Evolutionary conservation across 176 grass and related monocot species (phyloP), one percentile per base, ranked within the genome.

Genomic region (Ensete ventricosum): DNA sequence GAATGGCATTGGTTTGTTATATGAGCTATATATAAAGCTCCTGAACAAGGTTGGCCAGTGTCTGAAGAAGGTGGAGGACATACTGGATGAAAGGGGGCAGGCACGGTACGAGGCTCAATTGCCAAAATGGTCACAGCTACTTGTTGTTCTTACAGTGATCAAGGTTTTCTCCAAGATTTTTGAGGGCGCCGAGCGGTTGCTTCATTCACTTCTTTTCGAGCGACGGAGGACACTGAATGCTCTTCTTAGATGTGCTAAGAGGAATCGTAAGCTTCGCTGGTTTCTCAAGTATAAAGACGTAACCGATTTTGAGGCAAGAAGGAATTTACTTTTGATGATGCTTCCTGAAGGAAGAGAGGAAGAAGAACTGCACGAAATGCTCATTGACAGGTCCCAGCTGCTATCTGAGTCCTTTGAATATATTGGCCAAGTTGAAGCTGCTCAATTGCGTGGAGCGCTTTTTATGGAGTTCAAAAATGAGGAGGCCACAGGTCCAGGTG

Each of bases 381-480:
- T 99, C 51, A 99, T 99, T 21, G 96, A 99, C 66, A 77, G 96
- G 11, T 85, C 74, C 0, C 91, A 91, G 65, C 72, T 99, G 59
- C 74, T 99, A 77, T 83, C 87, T 48, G 96, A 99, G 14, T 95
- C 90, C 9, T 99, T 95, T 69, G 87, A 87, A 72, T 99, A 99
- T 78, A 91, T 99, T 9, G 78, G 78, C 11, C 86, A 80, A 50
- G 88, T 85, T 19, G 82, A 64, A 24, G 53, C 87, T 49, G 79
- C 3, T 69, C 83, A 88, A 62, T 81, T 99, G 80, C 96, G 58
- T 16, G 82, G 88, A 59, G 96, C 88, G 14, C 70, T 99, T 17
- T 99, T 99, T 79, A 91, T 99, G 90, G 96, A 99, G 84, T 99
- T 99, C 82, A 99, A 99, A 90, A 95, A 91, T 65, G 96, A 99